Percentiles rank a stretch among this genome's conserved stretches.
phyloP scores from a whole-genome alignment of 2,329 filamentous ascomycete species.

The Hawksworthiomyces lignivorus region DNA sequence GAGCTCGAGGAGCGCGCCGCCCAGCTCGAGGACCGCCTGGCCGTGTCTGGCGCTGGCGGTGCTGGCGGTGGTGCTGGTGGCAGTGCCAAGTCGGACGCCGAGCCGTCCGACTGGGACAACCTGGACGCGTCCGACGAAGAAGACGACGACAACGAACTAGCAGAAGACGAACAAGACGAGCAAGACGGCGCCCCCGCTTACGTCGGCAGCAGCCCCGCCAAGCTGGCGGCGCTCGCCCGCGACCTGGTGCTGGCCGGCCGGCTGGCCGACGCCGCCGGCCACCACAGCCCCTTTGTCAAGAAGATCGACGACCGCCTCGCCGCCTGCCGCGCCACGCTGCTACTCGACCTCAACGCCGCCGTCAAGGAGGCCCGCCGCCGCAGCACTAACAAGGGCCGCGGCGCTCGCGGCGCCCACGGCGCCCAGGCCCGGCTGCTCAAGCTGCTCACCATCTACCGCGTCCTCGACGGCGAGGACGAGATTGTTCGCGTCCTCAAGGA shows the following conservation, averaged over 20 bases:
- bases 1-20: conserved; percentile 58
- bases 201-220: conserved; percentile 39
- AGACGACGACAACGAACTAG: conserved; percentile 24
- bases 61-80: conserved; percentile 21
- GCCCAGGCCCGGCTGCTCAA: conserved; percentile 41
- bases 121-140: conserved; percentile 24
- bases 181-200: conserved; percentile 24
- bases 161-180: conserved; percentile 21
- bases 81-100: no score
- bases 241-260: conserved; percentile 36
- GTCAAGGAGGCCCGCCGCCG: no score
- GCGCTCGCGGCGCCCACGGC: conserved; percentile 27
- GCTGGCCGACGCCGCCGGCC: conserved; percentile 37
- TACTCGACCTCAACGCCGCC: conserved; percentile 48
- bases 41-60: conserved; percentile 35
- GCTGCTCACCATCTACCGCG: conserved; percentile 45
- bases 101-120: no score
- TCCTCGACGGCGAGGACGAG: conserved; percentile 44
- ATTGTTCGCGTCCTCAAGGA: conserved; percentile 42
- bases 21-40: conserved; percentile 56
- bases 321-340: conserved; percentile 47
- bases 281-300: conserved; percentile 40
- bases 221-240: conserved; percentile 36
- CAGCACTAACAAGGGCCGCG: conserved; percentile 33
- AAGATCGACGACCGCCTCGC: conserved; percentile 45